Evolutionary conservation across 305 asterid genomes (phyloP), one percentile per base, ranked within the genome.

Genomic region (Fraxinus greggii): DNA sequence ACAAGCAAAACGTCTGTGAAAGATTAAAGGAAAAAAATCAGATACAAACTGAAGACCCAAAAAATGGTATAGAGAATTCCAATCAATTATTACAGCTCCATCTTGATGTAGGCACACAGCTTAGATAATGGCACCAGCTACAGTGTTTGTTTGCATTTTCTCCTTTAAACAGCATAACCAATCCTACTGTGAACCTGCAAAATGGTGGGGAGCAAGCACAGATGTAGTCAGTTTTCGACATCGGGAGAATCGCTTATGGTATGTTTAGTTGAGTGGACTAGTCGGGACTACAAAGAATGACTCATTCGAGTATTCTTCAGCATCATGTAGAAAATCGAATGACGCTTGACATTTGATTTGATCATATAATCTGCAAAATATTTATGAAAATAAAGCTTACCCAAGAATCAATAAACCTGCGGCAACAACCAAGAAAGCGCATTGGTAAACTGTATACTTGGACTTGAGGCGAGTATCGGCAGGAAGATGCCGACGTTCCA

Each of bases 101-200:
- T 83, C 89, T 90, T 74, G 98, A 92, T 51, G 97, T 95, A 19
- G 98, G 98, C 81, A 95, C 96, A 72, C 98, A 93, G 89, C 98
- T 93, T 42, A 95, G 80, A 35, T 93, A 95, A 88, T 89, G 98
- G 87, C 98, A 95, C 98, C 98, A 95, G 79, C 89, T 83, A 85
- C 98, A 95, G 67, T 79, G 92, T 23, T 89, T 88, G 63, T 90
- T 92, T 7, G 86, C 98, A n/a, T 88, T 92, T 77, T 88, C 91
- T 35, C 98, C 98, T 86, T 79, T 90, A 72, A 92, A 93, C 79
- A 95, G 84, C 97, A 88, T 92, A 69, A 90, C 93, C 86, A 92
- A 78, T 59, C 95, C 97, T 61, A 90, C 86, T 0, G 86, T 78
- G 59, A 90, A 92, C 82, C 98, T 95, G 93, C 84, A 83, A n/a